Conservation (phyloP, 352 stramenopile genomes). For the Globisporangium orthogonon region DNA sequence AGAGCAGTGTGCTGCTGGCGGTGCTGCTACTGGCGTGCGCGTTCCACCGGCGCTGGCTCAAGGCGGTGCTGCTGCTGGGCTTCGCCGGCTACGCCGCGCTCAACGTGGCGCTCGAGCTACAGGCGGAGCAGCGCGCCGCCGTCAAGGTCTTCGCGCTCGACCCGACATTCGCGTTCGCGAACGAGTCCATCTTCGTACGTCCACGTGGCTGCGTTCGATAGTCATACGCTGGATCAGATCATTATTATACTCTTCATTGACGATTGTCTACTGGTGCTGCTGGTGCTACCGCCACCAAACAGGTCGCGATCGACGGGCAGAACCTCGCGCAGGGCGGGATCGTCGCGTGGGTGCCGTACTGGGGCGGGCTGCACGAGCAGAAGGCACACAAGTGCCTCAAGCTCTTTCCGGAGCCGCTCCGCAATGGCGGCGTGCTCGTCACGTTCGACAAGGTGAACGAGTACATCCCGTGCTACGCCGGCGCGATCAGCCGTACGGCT, state of each 20-base stretch:
- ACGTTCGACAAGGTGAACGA: conserved; percentile 69
- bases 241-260: too few relatives aligned
- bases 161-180: conserved; percentile 69
- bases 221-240: too few relatives aligned
- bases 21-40: conserved; percentile 20
- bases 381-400: conserved; percentile 33
- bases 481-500: not conserved
- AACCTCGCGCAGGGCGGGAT: conserved; percentile 68
- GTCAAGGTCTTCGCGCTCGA: conserved; percentile 69
- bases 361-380: conserved; percentile 48
- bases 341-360: conserved; percentile 72
- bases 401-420: conserved; percentile 47
- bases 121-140: conserved; percentile 39
- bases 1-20: conserved; percentile 13
- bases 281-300: not conserved
- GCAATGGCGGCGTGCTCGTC: conserved; percentile 64
- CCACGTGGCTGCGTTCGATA: too few relatives aligned
- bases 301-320: conserved; percentile 78
- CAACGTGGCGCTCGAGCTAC: conserved; percentile 31
- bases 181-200: conserved; percentile 80
- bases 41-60: conserved; percentile 61
- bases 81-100: conserved; percentile 18
- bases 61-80: conserved; percentile 42
- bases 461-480: conserved; percentile 69
- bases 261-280: not conserved